Percentiles rank a stretch among this genome's conserved stretches.
These are phyloP conservation scores for Datisca glomerata DNA, from an alignment of 306 rosid genomes.

Conservation along the genomic window DNA sequence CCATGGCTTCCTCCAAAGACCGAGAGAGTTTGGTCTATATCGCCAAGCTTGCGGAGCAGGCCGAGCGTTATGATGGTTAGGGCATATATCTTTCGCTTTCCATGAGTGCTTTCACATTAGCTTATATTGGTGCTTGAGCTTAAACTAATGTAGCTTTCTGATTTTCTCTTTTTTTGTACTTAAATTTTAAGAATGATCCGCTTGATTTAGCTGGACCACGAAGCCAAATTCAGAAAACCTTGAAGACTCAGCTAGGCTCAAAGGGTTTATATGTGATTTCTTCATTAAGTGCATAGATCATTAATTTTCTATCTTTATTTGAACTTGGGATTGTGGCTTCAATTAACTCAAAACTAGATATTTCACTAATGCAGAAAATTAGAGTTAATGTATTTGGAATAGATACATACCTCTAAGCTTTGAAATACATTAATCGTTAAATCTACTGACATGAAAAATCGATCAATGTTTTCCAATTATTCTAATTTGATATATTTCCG, in stretches of 20 bases:
- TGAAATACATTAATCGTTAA: no score
- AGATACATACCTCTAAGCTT: no score
- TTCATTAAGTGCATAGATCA: no score
- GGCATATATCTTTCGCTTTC: neutral
- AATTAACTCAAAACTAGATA: no score
- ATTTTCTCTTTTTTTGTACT: neutral
- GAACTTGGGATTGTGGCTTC: no score
- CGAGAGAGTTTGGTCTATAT: neutral
- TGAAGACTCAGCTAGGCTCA: no score
- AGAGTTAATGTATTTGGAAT: no score
- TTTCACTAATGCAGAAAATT: no score
- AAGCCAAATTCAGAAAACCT: neutral
- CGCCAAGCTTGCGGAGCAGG: conserved; percentile 5
- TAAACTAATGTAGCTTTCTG: no score
- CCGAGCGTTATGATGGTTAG: conserved; percentile 3
- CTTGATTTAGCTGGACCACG: neutral
- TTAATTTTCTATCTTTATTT: no score
- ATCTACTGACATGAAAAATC: neutral
- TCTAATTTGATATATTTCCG: neutral
- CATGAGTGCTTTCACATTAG: neutral
- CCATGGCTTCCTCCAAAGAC: conserved; percentile 4
- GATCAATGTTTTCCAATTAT: neutral
- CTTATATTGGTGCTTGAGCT: no score
- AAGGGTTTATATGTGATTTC: no score
- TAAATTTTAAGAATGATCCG: neutral